These are phyloP conservation scores for Corchorus olitorius DNA, from an alignment of 345 rosid genomes.

Conservation along the genomic window DNA sequence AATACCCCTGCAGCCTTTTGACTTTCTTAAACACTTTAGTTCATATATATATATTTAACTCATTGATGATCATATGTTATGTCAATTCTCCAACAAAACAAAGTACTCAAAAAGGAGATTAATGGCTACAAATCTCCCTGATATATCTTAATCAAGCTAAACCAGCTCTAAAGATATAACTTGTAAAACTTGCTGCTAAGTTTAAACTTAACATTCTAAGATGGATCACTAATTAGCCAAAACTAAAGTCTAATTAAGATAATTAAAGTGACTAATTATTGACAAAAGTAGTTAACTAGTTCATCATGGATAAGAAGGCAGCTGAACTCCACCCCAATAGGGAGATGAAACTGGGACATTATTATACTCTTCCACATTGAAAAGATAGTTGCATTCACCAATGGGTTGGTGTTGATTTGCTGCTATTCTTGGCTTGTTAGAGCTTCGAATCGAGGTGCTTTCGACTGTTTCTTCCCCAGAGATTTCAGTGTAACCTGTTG, in stretches of 20 bases:
- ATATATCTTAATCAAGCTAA: slow-evolving; percentile 7
- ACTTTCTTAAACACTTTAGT: neutral
- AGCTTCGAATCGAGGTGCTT: slow-evolving; percentile 47
- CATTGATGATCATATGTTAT: neutral
- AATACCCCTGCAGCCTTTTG: neutral
- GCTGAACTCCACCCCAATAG: slow-evolving; percentile 34
- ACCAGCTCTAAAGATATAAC: neutral
- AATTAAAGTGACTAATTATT: neutral
- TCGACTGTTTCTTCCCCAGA: slow-evolving; percentile 70
- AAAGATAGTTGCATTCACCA: slow-evolving; percentile 38
- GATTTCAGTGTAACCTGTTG: slow-evolving; percentile 48
- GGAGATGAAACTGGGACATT: slow-evolving; percentile 31
- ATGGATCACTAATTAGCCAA: neutral
- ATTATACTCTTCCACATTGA: slow-evolving; percentile 42
- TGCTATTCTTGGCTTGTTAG: slow-evolving; percentile 12
- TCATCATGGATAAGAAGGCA: slow-evolving; percentile 34
- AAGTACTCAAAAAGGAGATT: neutral
- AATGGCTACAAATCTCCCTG: neutral
- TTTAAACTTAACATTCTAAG: neutral
- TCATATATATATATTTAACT: neutral
- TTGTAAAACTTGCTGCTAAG: neutral
- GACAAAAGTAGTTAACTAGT: slow-evolving; percentile 8
- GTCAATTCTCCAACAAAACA: neutral
- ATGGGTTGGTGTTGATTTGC: slow-evolving; percentile 25
- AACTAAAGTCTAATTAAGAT: neutral